These are phyloP conservation scores for Monilinia fructigena DNA, from an alignment of 2,329 filamentous ascomycete species.

Conservation along the genomic window DNA sequence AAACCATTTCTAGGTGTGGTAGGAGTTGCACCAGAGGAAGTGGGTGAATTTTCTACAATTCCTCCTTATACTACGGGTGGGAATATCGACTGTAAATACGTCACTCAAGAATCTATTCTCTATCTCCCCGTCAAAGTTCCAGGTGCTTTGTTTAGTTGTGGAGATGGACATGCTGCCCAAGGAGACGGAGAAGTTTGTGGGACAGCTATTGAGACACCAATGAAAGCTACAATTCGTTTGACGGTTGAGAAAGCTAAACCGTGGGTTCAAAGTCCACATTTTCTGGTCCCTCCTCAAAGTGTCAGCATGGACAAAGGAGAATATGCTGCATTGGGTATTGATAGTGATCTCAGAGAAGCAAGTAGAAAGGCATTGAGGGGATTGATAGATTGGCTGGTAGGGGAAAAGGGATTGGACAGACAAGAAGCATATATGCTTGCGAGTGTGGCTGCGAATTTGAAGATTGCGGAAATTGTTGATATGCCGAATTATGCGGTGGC, in stretches of 20 bases:
- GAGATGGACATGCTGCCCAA: conserved; percentile 55
- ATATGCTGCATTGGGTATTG: conserved; percentile 50
- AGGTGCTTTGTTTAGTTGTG: conserved; percentile 54
- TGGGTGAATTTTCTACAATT: conserved; percentile 49
- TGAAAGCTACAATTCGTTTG: conserved; percentile 50
- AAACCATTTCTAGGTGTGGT: conserved; percentile 54
- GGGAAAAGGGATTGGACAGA: conserved; percentile 47
- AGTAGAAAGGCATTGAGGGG: conserved; percentile 49
- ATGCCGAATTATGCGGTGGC: conserved; percentile 54
- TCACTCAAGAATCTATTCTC: conserved; percentile 48
- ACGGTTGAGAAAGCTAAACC: conserved; percentile 48
- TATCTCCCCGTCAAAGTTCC: conserved; percentile 51
- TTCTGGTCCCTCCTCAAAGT: conserved; percentile 28
- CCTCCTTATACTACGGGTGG: conserved; percentile 52
- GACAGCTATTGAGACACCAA: conserved; percentile 55
- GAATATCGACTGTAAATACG: conserved; percentile 54
- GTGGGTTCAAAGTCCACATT: conserved; percentile 51
- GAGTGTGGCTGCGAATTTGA: conserved; percentile 51
- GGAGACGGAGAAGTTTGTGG: conserved; percentile 56
- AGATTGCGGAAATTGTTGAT: conserved; percentile 53
- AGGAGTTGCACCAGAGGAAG: conserved; percentile 49
- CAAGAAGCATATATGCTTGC: conserved; percentile 54
- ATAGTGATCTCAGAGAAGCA: conserved; percentile 49
- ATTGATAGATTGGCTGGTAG: conserved; percentile 50
- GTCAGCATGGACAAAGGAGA: conserved; percentile 44